Base-by-base conservation (phyloP, 805 yeast species). In the Schwanniomyces occidentalis region DNA sequence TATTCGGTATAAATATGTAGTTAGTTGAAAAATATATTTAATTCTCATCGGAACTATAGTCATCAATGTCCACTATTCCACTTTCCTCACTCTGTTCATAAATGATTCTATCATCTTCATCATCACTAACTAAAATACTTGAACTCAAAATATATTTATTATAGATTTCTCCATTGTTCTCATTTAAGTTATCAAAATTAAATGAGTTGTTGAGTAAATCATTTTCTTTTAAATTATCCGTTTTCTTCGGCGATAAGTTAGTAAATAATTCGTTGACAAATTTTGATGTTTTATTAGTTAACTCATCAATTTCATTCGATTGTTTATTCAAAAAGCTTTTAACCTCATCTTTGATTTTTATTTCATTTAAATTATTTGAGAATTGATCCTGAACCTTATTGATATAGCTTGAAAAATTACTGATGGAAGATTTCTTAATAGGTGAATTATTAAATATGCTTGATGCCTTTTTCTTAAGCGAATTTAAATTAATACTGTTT, bases 141-240 rank as follows among this genome's bases (percentile, higher is more conserved):
- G n/a, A n/a, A n/a, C n/a, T n/a, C n/a, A n/a, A n/a, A n/a, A n/a
- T n/a, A n/a, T n/a, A n/a, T n/a, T n/a, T n/a, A n/a, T n/a, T n/a
- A n/a, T n/a, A n/a, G n/a, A n/a, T n/a, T 5, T 31, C 16, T 14
- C 20, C 10, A 18, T 27, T 14, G 16, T 16, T 16, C 21, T 37
- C 30, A 13, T 33, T 18, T 12, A 52, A 29, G 27, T 50, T 51
- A 6, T 63, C 68, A 21, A 63, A 42, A 32, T 48, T 43, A 25
- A 58, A 58, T 8, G 64, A 58, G 23, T 54, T 48, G 19, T 63
- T 51, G 4, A 48, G 45, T 30, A 50, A 21, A 5, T 42, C 50
- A 10, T 44, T 40, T 20, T 35, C 25, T n/a, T 33, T 17, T 9
- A 19, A 8, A 6, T 10, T 22, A n/a, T 22, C 40, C 16, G 33